Conservation (phyloP, 306 rosid genomes). For the Echinosophora koreensis region DNA sequence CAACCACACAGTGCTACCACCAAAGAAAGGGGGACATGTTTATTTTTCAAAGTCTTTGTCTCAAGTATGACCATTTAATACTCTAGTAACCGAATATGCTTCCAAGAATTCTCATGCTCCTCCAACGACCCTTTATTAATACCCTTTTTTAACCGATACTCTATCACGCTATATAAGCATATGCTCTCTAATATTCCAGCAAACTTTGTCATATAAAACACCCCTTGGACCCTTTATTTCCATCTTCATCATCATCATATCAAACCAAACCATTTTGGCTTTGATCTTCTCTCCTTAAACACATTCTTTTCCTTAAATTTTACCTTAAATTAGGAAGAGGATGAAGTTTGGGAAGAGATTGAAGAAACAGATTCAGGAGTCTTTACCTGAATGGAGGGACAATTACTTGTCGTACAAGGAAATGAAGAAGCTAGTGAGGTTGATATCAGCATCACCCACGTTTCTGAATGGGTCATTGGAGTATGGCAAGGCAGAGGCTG, state of each 20-base stretch:
- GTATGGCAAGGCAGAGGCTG: slow-evolving; percentile 61
- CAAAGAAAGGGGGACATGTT: slow-evolving; percentile 11
- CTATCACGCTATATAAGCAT: slow-evolving; percentile 74
- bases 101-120: slow-evolving; percentile 55
- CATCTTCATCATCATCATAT: neutral
- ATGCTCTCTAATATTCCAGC: slow-evolving; percentile 79
- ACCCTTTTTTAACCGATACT: slow-evolving; percentile 59
- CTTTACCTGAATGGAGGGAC: slow-evolving; percentile 83
- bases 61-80: slow-evolving; percentile 44
- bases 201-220: slow-evolving; percentile 49
- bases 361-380: slow-evolving; percentile 75
- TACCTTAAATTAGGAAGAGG: neutral
- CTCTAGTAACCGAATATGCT: slow-evolving; percentile 79
- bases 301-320: neutral
- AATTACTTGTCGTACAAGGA: slow-evolving; percentile 86
- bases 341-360: slow-evolving; percentile 92
- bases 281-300: neutral
- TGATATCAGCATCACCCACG: slow-evolving; percentile 53
- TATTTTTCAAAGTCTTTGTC: slow-evolving; percentile 42
- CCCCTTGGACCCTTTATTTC: slow-evolving; percentile 5
- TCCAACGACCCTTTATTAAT: slow-evolving; percentile 57
- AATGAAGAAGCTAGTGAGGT: slow-evolving; percentile 73
- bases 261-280: slow-evolving; percentile 29
- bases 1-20: slow-evolving; percentile 21
- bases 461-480: slow-evolving; percentile 47